Evolutionary conservation across 192 early-diverging fungal species (phyloP).

Genomic region (Chytriomyces sp.): DNA sequence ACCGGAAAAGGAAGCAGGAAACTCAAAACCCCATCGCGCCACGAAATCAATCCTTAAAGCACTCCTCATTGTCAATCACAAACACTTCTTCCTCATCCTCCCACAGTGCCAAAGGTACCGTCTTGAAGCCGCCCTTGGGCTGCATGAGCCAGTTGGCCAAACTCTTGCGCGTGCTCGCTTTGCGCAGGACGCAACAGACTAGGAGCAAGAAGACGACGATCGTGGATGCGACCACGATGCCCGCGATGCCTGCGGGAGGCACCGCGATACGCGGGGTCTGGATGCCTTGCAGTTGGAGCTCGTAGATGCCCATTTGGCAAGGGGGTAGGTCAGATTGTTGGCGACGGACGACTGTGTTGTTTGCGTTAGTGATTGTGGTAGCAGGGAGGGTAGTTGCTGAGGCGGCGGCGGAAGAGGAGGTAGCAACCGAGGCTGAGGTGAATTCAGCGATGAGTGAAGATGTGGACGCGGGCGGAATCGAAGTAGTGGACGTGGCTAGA

Average conservation of each 20-base stretch:
- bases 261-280: neutral
- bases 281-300: constrained; percentile 19
- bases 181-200: constrained; percentile 6
- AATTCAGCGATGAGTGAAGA: too few species aligned
- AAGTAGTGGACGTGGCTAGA: too few species aligned
- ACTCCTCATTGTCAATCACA: too few species aligned
- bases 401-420: too few species aligned
- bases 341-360: too few species aligned
- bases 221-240: neutral
- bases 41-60: too few species aligned
- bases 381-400: neutral
- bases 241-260: neutral
- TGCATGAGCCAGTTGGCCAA: too few species aligned
- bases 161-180: constrained; percentile 13
- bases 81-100: neutral
- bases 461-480: too few species aligned
- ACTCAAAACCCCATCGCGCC: too few species aligned
- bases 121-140: constrained; percentile 1
- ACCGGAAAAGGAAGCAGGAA: too few species aligned
- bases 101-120: neutral
- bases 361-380: neutral
- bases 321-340: neutral
- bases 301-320: constrained; percentile 10
- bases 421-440: too few species aligned
- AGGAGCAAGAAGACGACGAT: neutral